Base-by-base conservation (phyloP, 2,329 filamentous ascomycete genomes). In the Aspergillus sp. region DNA sequence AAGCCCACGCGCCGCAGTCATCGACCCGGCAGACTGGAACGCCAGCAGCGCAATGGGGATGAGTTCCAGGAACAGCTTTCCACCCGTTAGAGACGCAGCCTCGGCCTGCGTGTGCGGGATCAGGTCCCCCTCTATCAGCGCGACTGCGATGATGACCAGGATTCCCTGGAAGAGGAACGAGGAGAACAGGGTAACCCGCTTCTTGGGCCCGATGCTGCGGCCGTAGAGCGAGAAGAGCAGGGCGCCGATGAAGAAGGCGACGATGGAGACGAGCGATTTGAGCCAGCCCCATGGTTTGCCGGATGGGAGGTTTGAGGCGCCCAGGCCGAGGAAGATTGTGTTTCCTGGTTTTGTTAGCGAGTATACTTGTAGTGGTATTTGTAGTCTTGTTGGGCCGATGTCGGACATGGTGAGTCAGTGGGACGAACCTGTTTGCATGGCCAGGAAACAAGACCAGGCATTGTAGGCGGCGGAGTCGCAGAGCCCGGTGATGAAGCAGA, bases 391-490 rank as follows among this genome's bases (percentile, higher is more conserved):
- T 20, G 20, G 20, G 27, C 27, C 27, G 27, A 30, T 8, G 27
- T 30, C 27, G 45, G 24, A 24, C 20, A 15, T 33, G 15, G 33
- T 15, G 22, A 60, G 68, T 27, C 73, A 1, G 9, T 4, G 27
- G 27, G 27, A 30, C 27, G 27, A 11, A 78, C 77, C 77, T 2
- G 77, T 79, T 60, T 80, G 77, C 77, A 80, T 79, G 52, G 75
- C 75, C 41, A 79, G 67, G 66, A 80, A 80, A 59, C 77, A 79
- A 33, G 73, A 75, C 76, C 77, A 79, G 13, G 76, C 75, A 62
- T 77, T 77, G 68, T 78, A 79, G 11, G 77, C 73, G 41, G 75
- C 73, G 57, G 75, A 75, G 60, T 80, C 77, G 50, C 77, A 77
- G 19, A 80, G 68, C 1, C 77, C 77, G 0, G 76, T 79, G 33